Percentiles rank a stretch among this genome's conserved stretches.
phyloP scores from a whole-genome alignment of 352 stramenopile species.

The Pythium phragmiticola region DNA sequence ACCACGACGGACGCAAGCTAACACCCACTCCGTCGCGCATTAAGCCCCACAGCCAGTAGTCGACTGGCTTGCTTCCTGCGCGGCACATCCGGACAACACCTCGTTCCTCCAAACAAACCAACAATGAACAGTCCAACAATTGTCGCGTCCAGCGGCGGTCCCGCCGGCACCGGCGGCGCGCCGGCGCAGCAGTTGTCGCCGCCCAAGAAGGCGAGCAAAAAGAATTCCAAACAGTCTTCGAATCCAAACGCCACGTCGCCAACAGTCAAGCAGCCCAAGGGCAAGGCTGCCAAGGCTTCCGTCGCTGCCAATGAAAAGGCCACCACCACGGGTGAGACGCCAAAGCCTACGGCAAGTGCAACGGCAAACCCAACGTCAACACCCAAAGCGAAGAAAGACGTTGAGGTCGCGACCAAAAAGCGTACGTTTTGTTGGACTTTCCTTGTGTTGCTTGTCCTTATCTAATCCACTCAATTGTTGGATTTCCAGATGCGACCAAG shows the following conservation, averaged over 20 bases:
- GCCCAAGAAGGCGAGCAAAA: constrained; percentile 15
- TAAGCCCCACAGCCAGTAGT: constrained; percentile 29
- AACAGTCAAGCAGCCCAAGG: constrained; percentile 16
- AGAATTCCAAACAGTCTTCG: constrained; percentile 8
- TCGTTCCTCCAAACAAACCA: not conserved
- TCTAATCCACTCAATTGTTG: not conserved
- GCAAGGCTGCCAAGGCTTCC: constrained; percentile 21
- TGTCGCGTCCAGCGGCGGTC: not conserved
- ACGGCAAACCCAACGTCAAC: not conserved
- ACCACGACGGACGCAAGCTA: constrained; percentile 9
- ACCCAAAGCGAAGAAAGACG: constrained; percentile 13
- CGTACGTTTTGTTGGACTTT: constrained; percentile 13
- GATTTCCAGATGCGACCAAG: constrained; percentile 21
- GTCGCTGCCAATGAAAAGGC: constrained; percentile 1
- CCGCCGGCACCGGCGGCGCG: not conserved
- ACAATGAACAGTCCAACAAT: constrained; percentile 10
- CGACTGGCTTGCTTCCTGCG: constrained; percentile 28
- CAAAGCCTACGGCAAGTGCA: not conserved
- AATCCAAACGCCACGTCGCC: not conserved
- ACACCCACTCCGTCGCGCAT: constrained; percentile 9
- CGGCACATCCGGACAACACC: constrained; percentile 12
- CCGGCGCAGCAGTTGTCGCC: constrained; percentile 2
- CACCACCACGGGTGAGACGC: not conserved
- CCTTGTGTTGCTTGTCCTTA: not conserved
- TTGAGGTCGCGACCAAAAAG: constrained; percentile 13